Conservation (phyloP, 495 filamentous ascomycete genomes). For the Cercophora sp. region DNA sequence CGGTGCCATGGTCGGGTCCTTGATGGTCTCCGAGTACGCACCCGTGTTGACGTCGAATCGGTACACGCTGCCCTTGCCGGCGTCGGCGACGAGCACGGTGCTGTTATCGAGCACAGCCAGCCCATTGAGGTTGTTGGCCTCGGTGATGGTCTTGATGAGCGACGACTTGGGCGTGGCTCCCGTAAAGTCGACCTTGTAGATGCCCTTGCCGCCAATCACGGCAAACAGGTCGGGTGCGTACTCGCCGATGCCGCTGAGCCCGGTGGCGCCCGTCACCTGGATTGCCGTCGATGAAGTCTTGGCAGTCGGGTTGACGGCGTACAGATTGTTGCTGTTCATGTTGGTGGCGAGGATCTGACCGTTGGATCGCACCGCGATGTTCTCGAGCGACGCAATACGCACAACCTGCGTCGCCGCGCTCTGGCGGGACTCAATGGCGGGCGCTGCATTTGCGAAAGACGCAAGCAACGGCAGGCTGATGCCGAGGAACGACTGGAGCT, state of each 20-base stretch:
- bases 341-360: conserved; percentile 42
- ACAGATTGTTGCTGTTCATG: conserved; percentile 33
- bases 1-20: conserved; percentile 37
- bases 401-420: conserved; percentile 29
- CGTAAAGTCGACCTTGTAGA: conserved; percentile 41
- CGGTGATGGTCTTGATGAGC: conserved; percentile 36
- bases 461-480: conserved; percentile 17
- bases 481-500: conserved; percentile 20
- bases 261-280: conserved; percentile 28
- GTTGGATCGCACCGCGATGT: conserved; percentile 44
- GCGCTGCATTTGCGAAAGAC: conserved; percentile 20
- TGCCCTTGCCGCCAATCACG: conserved; percentile 37
- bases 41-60: conserved; percentile 38
- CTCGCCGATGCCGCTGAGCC: conserved; percentile 42
- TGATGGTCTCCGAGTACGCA: conserved; percentile 28
- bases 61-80: conserved; percentile 38
- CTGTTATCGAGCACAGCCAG: conserved; percentile 35
- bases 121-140: conserved; percentile 39
- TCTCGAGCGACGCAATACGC: conserved; percentile 38
- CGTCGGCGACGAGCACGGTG: conserved; percentile 38
- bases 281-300: conserved; percentile 34
- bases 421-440: conserved; percentile 25
- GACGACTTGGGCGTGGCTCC: conserved; percentile 23
- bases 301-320: conserved; percentile 27
- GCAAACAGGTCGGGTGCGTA: conserved; percentile 37